phyloP scores from a whole-genome alignment of 2,329 filamentous ascomycete species.

The Arthrocladium fulminans region DNA sequence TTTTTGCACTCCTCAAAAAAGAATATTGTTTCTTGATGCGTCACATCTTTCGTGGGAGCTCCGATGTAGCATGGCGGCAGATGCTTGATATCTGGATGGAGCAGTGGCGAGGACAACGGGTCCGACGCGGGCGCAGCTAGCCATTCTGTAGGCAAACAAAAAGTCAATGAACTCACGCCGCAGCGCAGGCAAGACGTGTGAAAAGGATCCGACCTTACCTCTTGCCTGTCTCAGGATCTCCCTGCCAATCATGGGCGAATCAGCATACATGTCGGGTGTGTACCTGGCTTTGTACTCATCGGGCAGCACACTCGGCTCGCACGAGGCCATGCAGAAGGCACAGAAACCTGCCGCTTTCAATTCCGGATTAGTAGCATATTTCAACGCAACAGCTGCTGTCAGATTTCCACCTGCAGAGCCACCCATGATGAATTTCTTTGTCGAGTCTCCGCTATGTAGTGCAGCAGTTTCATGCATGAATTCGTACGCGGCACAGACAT shows the following conservation, averaged over 20 bases:
- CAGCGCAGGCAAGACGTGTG: no score
- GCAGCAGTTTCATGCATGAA: slow-evolving; percentile 26
- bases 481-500: slow-evolving; percentile 21
- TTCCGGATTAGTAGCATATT: slow-evolving; percentile 16
- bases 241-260: slow-evolving; percentile 8
- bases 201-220: slow-evolving; percentile 1
- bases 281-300: slow-evolving; percentile 7
- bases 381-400: slow-evolving; percentile 27
- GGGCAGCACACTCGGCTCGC: slow-evolving; percentile 1
- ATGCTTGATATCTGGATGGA: slow-evolving; percentile 6
- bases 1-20: slow-evolving; percentile 12
- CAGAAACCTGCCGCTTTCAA: slow-evolving; percentile 24
- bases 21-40: slow-evolving; percentile 10
- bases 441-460: slow-evolving; percentile 21
- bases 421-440: slow-evolving; percentile 27
- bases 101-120: slow-evolving; percentile 5
- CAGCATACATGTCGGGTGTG: slow-evolving; percentile 8
- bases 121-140: slow-evolving; percentile 4
- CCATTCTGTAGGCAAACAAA: slow-evolving; percentile 2
- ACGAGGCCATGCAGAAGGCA: slow-evolving; percentile 14
- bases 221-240: slow-evolving; percentile 3
- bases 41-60: slow-evolving; percentile 10
- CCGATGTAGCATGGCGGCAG: slow-evolving; percentile 8
- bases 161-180: no score
- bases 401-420: slow-evolving; percentile 32